Base-by-base conservation (phyloP, 768 basidiomycete genomes). In the Naganishia onofrii region DNA sequence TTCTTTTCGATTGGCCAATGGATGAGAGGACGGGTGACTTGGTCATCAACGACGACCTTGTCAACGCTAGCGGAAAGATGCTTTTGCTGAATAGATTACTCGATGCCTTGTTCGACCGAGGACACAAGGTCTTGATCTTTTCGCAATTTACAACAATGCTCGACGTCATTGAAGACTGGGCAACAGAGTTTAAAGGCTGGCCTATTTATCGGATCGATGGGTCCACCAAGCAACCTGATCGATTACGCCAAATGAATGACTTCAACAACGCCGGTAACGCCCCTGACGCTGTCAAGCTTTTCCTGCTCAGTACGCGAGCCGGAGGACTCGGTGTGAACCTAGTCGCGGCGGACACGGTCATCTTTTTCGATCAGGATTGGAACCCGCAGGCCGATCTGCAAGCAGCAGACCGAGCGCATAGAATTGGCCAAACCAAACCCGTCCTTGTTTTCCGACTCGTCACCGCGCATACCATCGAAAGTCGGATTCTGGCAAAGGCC, bases 111-210 rank as follows among this genome's bases (percentile, higher is more conserved):
- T 92, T 98, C 81, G 83, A 82, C 46, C 83, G 88, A 2, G 86
- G 85, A 9, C 93, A 95, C 81, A 95, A 93, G 77, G 90, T 92
- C 0, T 81, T 93, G 58, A 70, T 85, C 31, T 84, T 84, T 74
- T 81, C 90, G 69, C 95, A 99, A 81, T 98, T 99, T 81, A 93
- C 90, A 55, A 93, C 89, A 4, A 93, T 98, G 93, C 83, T 98
- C 67, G 90, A 99, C 76, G 89, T 99, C 74, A 91, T 99, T 57
- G 73, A 88, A 88, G 92, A 91, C 76, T 99, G 93, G 95, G 92
- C 93, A 8, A 84, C 82, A 12, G 89, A 91, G 67, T 86, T 87
- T 78, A 94, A 96, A 82, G 85, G 85, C 1, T 92, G 91, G 90
- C 79, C 81, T 2, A 85, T 93, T 6, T 97, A 92, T 76, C 89